phyloP scores from a whole-genome alignment of 2,329 filamentous ascomycete genomes.

The Clarireedia sp. region DNA sequence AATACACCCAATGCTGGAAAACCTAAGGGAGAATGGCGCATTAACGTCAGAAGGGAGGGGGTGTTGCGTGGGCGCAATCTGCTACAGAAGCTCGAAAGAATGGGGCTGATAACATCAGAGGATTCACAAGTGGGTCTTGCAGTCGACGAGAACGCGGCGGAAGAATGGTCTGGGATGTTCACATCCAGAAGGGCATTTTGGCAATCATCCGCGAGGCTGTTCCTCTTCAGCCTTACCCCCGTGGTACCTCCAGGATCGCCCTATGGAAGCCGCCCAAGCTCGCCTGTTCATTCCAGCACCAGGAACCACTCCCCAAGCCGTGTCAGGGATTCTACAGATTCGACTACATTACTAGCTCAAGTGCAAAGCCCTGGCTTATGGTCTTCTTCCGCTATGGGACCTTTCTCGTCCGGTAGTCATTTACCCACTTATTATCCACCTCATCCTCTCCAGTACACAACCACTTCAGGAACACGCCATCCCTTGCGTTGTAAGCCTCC shows the following conservation, averaged over 20 bases:
- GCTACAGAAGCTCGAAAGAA: slow-evolving; percentile 84
- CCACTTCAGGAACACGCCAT: slow-evolving; percentile 72
- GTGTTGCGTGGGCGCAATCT: slow-evolving; percentile 74
- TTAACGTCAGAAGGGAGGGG: slow-evolving; percentile 80
- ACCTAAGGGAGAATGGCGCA: slow-evolving; percentile 78
- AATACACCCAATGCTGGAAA: slow-evolving; percentile 60
- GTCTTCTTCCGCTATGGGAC: slow-evolving; percentile 42
- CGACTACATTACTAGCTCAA: slow-evolving; percentile 31
- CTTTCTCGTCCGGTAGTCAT: slow-evolving; percentile 75
- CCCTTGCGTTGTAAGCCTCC: slow-evolving; percentile 83
- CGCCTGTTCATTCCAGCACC: slow-evolving; percentile 36
- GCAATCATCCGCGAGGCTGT: slow-evolving; percentile 82
- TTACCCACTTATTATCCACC: slow-evolving; percentile 89
- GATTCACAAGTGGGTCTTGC: slow-evolving; percentile 67
- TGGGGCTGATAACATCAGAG: slow-evolving; percentile 73
- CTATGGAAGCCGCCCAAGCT: slow-evolving; percentile 44
- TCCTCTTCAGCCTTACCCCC: slow-evolving; percentile 76
- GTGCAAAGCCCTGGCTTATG: slow-evolving; percentile 29
- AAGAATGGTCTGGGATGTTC: slow-evolving; percentile 74
- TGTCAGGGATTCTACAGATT: slow-evolving; percentile 30
- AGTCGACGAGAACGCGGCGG: slow-evolving; percentile 50
- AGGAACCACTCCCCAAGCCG: slow-evolving; percentile 25
- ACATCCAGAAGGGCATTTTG: slow-evolving; percentile 76
- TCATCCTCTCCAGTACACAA: slow-evolving; percentile 69
- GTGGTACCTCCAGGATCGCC: slow-evolving; percentile 39